phyloP scores from a whole-genome alignment of 1,284 basidiomycete genomes.

The Rhodotorula sp. region DNA sequence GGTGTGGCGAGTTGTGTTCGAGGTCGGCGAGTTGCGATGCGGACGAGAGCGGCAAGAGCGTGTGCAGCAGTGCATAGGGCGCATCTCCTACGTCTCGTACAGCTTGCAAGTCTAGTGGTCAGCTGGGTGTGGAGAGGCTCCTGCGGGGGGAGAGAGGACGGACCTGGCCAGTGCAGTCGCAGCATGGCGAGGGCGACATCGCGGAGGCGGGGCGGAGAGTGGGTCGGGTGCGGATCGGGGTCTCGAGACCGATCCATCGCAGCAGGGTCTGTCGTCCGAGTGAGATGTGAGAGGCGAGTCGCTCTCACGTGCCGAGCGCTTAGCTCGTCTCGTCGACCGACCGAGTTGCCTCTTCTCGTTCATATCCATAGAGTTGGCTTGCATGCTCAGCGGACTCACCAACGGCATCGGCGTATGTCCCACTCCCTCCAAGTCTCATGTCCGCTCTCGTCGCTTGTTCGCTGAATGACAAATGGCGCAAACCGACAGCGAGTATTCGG shows the following conservation, averaged over 20 bases:
- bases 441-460: not conserved
- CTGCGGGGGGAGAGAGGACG: not conserved
- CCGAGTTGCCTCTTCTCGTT: not conserved
- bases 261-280: not conserved
- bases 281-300: too few species aligned
- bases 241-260: not conserved
- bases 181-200: constrained; percentile 8
- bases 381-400: constrained; percentile 4
- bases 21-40: constrained; percentile 23
- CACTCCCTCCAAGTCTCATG: accelerated
- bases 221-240: not conserved
- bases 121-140: too few species aligned
- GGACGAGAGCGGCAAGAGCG: constrained; percentile 9
- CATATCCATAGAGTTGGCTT: too few species aligned
- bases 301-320: too few species aligned
- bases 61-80: constrained; percentile 11
- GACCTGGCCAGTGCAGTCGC: constrained; percentile 12
- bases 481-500: not conserved
- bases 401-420: not conserved
- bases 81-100: constrained; percentile 31
- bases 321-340: too few species aligned
- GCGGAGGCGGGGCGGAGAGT: constrained; percentile 1
- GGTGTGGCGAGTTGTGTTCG: constrained; percentile 29
- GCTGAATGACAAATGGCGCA: not conserved
- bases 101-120: not conserved